A percentile compares a stretch with the other conserved stretches of the same genome.
These are phyloP conservation scores for Aureobasidium sp. DNA, from an alignment of 2,329 filamentous ascomycete genomes.

Conservation along the genomic window DNA sequence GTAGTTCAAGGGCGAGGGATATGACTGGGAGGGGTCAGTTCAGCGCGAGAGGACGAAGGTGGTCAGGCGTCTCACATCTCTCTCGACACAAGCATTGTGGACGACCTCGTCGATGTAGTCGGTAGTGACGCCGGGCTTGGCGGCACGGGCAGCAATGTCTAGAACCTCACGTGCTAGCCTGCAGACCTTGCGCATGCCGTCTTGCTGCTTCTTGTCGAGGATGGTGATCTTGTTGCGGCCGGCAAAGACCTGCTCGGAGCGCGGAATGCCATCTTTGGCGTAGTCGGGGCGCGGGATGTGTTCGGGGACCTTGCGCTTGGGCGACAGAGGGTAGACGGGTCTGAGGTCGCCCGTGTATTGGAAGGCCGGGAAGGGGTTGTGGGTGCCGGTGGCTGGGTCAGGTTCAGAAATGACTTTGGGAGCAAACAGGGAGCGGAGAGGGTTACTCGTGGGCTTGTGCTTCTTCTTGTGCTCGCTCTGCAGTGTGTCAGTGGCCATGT, in stretches of 20 bases:
- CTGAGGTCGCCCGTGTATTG: conserved; percentile 73
- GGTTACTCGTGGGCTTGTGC: conserved; percentile 74
- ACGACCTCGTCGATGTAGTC: conserved; percentile 93
- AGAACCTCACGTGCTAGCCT: conserved; percentile 81
- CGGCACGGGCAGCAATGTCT: conserved; percentile 77
- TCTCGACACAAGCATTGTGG: conserved; percentile 88
- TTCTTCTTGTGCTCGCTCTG: conserved; percentile 75
- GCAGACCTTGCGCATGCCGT: conserved; percentile 91
- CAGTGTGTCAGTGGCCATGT: conserved; percentile 20
- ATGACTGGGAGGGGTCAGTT: conserved; percentile 54
- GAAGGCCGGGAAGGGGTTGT: conserved; percentile 88
- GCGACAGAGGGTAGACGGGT: conserved; percentile 65
- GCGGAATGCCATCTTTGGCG: conserved; percentile 70
- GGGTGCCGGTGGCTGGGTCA: conserved; percentile 81
- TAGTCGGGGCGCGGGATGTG: conserved; percentile 83
- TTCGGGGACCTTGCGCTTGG: conserved; percentile 65
- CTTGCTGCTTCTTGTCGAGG: conserved; percentile 70
- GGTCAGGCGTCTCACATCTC: conserved; percentile 58
- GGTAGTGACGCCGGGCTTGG: conserved; percentile 87
- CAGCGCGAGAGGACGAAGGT: not conserved
- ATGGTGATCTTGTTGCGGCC: conserved; percentile 76
- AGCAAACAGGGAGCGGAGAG: conserved; percentile 65
- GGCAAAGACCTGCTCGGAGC: conserved; percentile 54
- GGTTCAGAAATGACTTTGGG: conserved; percentile 85
- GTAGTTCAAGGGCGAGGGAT: conserved; percentile 92